Evolutionary conservation across 1,284 basidiomycete species (phyloP).

Genomic region (Lentinus polychrous): DNA sequence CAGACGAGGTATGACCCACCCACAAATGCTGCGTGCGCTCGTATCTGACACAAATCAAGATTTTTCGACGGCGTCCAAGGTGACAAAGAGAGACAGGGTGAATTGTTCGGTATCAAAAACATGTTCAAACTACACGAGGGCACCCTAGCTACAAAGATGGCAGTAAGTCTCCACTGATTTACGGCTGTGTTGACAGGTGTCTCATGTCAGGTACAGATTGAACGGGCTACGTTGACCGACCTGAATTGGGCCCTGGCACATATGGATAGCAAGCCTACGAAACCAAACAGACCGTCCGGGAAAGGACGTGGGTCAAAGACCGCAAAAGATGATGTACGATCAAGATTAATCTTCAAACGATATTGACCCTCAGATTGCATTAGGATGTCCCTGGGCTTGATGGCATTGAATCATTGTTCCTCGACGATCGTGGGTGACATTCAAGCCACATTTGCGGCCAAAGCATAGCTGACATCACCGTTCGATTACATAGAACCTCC

Average conservation of each 20-base stretch:
- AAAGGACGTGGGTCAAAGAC: slow-evolving; percentile 23
- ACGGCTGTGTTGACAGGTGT: not conserved
- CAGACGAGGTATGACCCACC: slow-evolving; percentile 52
- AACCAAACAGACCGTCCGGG: slow-evolving; percentile 4
- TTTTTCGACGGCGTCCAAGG: slow-evolving; percentile 81
- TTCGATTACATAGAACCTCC: slow-evolving; percentile 18
- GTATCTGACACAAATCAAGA: slow-evolving; percentile 26
- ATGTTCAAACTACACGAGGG: slow-evolving; percentile 77
- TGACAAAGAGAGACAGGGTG: slow-evolving; percentile 65
- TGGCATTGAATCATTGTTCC: slow-evolving; percentile 59
- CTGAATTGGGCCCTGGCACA: slow-evolving; percentile 75
- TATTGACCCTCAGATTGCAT: not conserved
- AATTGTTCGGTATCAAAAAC: slow-evolving; percentile 78
- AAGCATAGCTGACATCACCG: slow-evolving; percentile 1
- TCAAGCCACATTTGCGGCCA: slow-evolving; percentile 1
- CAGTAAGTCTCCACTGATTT: slow-evolving; percentile 34
- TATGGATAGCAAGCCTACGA: slow-evolving; percentile 41
- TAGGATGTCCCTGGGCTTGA: slow-evolving; percentile 42
- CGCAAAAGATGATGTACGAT: slow-evolving; percentile 44
- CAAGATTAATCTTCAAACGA: not conserved
- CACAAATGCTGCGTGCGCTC: not conserved
- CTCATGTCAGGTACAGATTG: slow-evolving; percentile 44
- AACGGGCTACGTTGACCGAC: slow-evolving; percentile 62
- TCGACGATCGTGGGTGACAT: slow-evolving; percentile 52
- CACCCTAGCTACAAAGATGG: slow-evolving; percentile 65